phyloP scores from a whole-genome alignment of 2,329 filamentous ascomycete species.

The Apiospora malaysiana region DNA sequence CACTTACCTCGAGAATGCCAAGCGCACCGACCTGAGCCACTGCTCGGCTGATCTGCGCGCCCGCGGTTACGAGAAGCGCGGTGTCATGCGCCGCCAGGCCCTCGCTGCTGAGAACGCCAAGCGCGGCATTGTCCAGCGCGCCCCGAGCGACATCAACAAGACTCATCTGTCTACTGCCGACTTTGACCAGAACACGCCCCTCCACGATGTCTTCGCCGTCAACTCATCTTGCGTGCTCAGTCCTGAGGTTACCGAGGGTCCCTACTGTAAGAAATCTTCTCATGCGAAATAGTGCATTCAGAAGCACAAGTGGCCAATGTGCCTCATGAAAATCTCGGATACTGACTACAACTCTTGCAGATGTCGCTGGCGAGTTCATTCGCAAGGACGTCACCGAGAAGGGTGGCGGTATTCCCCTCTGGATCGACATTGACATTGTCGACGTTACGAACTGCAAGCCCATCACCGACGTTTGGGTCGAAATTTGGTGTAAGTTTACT shows the following conservation, averaged over 20 bases:
- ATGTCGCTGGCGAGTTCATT: slow-evolving; percentile 57
- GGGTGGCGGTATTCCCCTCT: slow-evolving; percentile 54
- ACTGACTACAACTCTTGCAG: slow-evolving; percentile 29
- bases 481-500: slow-evolving; percentile 50
- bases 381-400: slow-evolving; percentile 53
- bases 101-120: slow-evolving; percentile 41
- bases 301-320: neutral
- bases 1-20: slow-evolving; percentile 47
- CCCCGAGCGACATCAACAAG: slow-evolving; percentile 43
- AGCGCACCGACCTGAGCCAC: slow-evolving; percentile 50
- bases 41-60: slow-evolving; percentile 53
- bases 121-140: slow-evolving; percentile 36
- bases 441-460: slow-evolving; percentile 60
- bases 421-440: slow-evolving; percentile 59
- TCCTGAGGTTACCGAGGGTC: slow-evolving; percentile 60
- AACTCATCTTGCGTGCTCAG: slow-evolving; percentile 55
- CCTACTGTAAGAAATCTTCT: slow-evolving; percentile 51
- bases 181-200: slow-evolving; percentile 42
- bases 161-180: slow-evolving; percentile 30
- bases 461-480: slow-evolving; percentile 53
- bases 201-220: slow-evolving; percentile 46
- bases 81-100: slow-evolving; percentile 50
- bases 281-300: neutral
- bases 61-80: slow-evolving; percentile 51
- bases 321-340: neutral